Evolutionary conservation across 202 grass and related monocot genomes (phyloP).

Genomic region (Digitaria exilis): DNA sequence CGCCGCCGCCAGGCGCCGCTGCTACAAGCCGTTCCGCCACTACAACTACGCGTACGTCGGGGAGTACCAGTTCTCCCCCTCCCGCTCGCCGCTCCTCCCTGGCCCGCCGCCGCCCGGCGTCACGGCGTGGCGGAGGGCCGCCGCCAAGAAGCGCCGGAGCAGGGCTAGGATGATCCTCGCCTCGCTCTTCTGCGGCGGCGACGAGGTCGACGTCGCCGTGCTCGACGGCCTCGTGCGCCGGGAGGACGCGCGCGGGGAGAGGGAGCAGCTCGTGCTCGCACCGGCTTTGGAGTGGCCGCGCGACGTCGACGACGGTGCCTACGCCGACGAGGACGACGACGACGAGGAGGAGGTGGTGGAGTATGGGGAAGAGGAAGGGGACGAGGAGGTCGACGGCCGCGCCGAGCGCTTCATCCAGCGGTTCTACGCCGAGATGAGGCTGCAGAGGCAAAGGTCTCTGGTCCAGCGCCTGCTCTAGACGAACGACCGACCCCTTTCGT

Average conservation of each 20-base stretch:
- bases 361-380: conserved; percentile 27
- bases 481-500: no score
- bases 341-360: conserved; percentile 6
- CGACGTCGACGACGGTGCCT: not conserved
- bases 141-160: conserved; percentile 39
- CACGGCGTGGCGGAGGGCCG: conserved; percentile 34
- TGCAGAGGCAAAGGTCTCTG: conserved; percentile 69
- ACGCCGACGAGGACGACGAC: not conserved
- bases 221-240: conserved; percentile 26
- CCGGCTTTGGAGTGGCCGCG: conserved; percentile 10
- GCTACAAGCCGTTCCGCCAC: conserved; percentile 62
- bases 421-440: conserved; percentile 81
- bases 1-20: conserved; percentile 24
- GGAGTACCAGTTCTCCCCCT: conserved; percentile 94
- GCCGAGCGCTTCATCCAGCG: conserved; percentile 90
- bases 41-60: conserved; percentile 78
- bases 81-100: conserved; percentile 57
- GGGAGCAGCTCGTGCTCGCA: not conserved
- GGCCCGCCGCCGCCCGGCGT: conserved; percentile 42
- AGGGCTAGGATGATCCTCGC: conserved; percentile 47
- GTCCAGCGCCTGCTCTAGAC: conserved; percentile 42
- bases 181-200: conserved; percentile 42
- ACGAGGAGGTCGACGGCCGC: conserved; percentile 61
- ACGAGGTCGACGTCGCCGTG: conserved; percentile 39
- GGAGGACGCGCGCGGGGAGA: not conserved